A percentile compares a stretch with the other conserved stretches of the same genome.
These are phyloP conservation scores for Paecilomyces fulvus DNA, from an alignment of 2,329 filamentous ascomycete species.

Conservation along the genomic window DNA sequence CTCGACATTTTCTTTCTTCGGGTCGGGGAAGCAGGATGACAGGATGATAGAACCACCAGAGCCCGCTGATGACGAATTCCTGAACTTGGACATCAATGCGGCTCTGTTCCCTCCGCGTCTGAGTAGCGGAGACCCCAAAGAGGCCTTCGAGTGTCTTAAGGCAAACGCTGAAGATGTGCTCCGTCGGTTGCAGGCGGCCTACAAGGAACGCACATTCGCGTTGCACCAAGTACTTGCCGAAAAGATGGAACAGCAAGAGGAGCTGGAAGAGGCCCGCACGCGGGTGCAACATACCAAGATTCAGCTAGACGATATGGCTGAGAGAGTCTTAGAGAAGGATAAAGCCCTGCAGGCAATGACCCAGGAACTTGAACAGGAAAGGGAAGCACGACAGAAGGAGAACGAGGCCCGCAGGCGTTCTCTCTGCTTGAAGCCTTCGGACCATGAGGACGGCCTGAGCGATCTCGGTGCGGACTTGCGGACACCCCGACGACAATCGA, in stretches of 20 bases:
- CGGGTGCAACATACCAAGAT: constrained; percentile 50
- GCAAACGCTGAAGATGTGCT: constrained; percentile 49
- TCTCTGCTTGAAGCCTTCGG: constrained; percentile 17
- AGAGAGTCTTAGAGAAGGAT: constrained; percentile 47
- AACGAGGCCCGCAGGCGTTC: constrained; percentile 30
- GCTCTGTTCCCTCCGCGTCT: constrained; percentile 47
- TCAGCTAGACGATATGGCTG: constrained; percentile 53
- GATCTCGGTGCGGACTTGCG: constrained; percentile 25
- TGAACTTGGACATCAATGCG: constrained; percentile 46
- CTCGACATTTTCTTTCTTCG: constrained; percentile 36
- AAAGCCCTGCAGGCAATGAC: constrained; percentile 46
- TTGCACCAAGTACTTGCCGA: constrained; percentile 46
- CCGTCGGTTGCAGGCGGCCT: constrained; percentile 47
- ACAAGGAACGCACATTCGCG: constrained; percentile 43
- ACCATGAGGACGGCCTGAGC: constrained; percentile 23
- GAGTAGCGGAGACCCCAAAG: constrained; percentile 41
- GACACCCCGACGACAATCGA: constrained; percentile 23
- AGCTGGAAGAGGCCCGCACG: constrained; percentile 52
- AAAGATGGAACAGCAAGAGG: constrained; percentile 50
- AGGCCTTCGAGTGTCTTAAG: constrained; percentile 49
- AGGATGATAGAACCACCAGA: constrained; percentile 20
- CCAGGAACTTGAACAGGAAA: constrained; percentile 40
- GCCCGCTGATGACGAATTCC: constrained; percentile 44
- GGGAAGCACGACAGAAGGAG: constrained; percentile 29
- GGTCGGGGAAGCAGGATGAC: constrained; percentile 25